Percentiles rank a stretch among this genome's conserved stretches.
These are phyloP conservation scores for Knufia petricola DNA, from an alignment of 2,329 filamentous ascomycete genomes.

Conservation along the genomic window DNA sequence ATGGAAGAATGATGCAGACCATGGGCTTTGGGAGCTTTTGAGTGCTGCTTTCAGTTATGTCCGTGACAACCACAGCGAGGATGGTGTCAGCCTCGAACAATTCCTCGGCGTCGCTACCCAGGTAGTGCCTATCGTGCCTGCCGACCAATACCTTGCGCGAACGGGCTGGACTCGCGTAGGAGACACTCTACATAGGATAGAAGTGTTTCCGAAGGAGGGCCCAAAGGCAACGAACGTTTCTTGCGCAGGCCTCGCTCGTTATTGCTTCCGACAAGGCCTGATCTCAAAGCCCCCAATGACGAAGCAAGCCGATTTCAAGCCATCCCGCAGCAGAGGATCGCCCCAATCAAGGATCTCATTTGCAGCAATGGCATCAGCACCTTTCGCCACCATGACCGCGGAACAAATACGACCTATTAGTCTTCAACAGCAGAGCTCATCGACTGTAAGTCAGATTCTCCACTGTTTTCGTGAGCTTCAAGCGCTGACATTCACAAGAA, in stretches of 20 bases:
- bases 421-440: not conserved
- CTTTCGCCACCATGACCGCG: not conserved
- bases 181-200: conserved; percentile 26
- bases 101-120: conserved; percentile 40
- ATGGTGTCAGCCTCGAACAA: conserved; percentile 37
- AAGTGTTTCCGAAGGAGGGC: conserved; percentile 20
- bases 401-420: not conserved
- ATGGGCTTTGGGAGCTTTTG: conserved; percentile 44
- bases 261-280: conserved; percentile 27
- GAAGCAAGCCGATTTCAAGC: not conserved
- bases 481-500: not conserved
- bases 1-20: conserved; percentile 43
- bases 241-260: conserved; percentile 26
- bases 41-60: conserved; percentile 48
- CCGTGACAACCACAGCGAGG: conserved; percentile 41
- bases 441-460: not conserved
- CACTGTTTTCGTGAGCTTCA: not conserved
- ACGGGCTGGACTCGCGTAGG: conserved; percentile 36
- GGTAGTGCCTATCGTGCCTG: conserved; percentile 39
- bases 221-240: conserved; percentile 26
- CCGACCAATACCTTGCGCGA: conserved; percentile 36
- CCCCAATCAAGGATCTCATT: conserved; percentile 19
- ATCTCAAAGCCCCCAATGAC: conserved; percentile 5
- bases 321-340: not conserved
- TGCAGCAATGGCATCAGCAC: conserved; percentile 29